These are phyloP conservation scores for Schizosaccharomyces osmophilus DNA, from an alignment of 805 yeast species.

Conservation along the genomic window DNA sequence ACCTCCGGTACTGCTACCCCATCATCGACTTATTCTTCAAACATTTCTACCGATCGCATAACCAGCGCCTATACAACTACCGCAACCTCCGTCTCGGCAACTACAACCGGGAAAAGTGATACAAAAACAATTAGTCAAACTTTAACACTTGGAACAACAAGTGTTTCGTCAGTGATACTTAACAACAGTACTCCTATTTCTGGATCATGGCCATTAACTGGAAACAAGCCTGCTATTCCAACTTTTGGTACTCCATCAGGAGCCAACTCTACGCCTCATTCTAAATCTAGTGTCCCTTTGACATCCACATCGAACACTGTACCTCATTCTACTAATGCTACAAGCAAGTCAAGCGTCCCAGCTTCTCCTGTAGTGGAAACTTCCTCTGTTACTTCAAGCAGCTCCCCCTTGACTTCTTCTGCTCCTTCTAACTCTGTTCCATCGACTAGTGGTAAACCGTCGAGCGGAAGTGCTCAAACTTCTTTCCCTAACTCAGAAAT, in stretches of 20 bases:
- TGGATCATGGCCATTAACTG: not conserved
- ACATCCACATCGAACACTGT: too few relatives aligned
- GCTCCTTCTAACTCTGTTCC: too few relatives aligned
- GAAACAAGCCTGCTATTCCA: not conserved
- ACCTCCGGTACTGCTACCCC: not conserved
- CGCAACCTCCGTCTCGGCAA: not conserved
- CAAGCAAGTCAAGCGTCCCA: too few relatives aligned
- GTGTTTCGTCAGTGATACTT: not conserved
- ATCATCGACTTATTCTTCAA: not conserved
- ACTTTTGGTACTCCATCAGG: not conserved
- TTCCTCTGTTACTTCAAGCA: too few relatives aligned
- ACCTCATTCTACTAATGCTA: too few relatives aligned
- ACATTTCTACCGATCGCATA: not conserved
- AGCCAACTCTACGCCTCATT: too few relatives aligned
- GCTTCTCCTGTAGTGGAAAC: too few relatives aligned
- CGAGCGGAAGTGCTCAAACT: too few relatives aligned
- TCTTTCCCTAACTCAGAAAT: too few relatives aligned
- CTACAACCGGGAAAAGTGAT: not conserved
- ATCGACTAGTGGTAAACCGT: too few relatives aligned
- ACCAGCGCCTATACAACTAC: not conserved
- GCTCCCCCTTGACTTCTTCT: too few relatives aligned
- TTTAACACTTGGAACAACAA: not conserved
- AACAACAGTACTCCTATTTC: not conserved
- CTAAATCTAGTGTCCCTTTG: too few relatives aligned
- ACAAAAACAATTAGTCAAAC: not conserved